A percentile compares a stretch with the other conserved stretches of the same genome.
Conservation (phyloP, 805 yeast genomes). For the Starmera dryadoides region DNA sequence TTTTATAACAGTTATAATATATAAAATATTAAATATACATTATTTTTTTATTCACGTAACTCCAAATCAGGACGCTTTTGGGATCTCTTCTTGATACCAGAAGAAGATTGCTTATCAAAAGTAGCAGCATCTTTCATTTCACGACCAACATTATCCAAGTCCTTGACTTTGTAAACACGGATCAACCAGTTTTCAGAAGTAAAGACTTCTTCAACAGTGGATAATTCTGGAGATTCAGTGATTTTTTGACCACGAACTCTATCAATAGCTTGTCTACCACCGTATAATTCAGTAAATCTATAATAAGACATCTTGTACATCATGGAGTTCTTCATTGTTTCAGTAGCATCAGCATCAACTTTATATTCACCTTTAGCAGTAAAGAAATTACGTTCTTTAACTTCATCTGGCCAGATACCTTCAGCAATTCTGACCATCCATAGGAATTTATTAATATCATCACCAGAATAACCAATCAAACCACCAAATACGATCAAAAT, state of each 20-base stretch:
- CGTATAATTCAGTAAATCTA: conserved; percentile 69
- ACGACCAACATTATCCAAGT: conserved; percentile 82
- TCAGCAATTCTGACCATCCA: conserved; percentile 99
- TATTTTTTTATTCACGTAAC: conserved; percentile 22
- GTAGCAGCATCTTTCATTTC: conserved; percentile 51
- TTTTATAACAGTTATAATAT: too few relatives aligned
- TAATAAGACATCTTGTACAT: conserved; percentile 94
- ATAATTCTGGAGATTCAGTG: conserved; percentile 50
- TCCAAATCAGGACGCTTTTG: conserved; percentile 50
- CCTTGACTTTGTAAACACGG: conserved; percentile 87
- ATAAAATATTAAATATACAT: too few relatives aligned
- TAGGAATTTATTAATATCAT: conserved; percentile 90
- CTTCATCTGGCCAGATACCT: conserved; percentile 99
- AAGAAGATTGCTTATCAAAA: conserved; percentile 34
- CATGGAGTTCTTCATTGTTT: conserved; percentile 81
- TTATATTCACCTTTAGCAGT: conserved; percentile 82
- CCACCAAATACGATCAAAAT: conserved; percentile 94
- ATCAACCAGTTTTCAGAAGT: conserved; percentile 97
- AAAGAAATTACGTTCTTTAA: conserved; percentile 78
- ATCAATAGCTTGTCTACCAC: conserved; percentile 57
- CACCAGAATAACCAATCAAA: conserved; percentile 86
- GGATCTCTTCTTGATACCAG: conserved; percentile 28
- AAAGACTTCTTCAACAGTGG: conserved; percentile 86
- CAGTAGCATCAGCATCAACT: conserved; percentile 75
- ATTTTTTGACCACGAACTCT: conserved; percentile 85